Conservation (phyloP, 2,329 filamentous ascomycete genomes). For the Akanthomyces lecanii region DNA sequence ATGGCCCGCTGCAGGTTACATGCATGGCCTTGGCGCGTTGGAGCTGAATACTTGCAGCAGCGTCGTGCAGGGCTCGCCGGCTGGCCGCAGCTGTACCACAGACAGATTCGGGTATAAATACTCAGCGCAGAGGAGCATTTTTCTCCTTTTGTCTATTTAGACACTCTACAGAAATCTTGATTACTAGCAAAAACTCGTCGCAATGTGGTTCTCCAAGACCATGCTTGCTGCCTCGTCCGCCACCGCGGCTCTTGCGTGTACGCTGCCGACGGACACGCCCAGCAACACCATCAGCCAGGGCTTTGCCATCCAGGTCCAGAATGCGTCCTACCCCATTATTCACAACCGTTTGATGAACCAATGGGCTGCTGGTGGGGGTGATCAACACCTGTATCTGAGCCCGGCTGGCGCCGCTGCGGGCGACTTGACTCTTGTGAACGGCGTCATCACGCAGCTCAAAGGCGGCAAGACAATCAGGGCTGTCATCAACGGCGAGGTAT, state of each 20-base stretch:
- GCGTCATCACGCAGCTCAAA: slow-evolving; percentile 31
- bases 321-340: slow-evolving; percentile 30
- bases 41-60: background rate
- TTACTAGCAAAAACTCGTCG: background rate
- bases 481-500: slow-evolving; percentile 43
- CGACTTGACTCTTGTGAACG: slow-evolving; percentile 35
- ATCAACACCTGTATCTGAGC: slow-evolving; percentile 37
- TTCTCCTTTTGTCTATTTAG: background rate
- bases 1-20: background rate
- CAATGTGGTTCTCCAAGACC: slow-evolving; percentile 17
- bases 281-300: slow-evolving; percentile 30
- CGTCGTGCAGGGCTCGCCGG: background rate
- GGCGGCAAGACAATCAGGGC: slow-evolving; percentile 27
- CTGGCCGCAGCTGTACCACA: background rate
- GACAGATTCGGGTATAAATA: background rate
- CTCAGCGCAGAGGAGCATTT: background rate
- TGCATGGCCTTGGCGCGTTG: slow-evolving; percentile 1
- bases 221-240: slow-evolving; percentile 21
- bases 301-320: slow-evolving; percentile 37
- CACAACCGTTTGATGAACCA: slow-evolving; percentile 37
- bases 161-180: too few species aligned
- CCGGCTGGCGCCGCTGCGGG: slow-evolving; percentile 34
- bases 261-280: slow-evolving; percentile 26
- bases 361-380: slow-evolving; percentile 33
- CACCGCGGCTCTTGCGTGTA: slow-evolving; percentile 25